A percentile compares a stretch with the other conserved stretches of the same genome.
phyloP scores from a whole-genome alignment of 139 green algal genomes.

The Coelastrella sp. region DNA sequence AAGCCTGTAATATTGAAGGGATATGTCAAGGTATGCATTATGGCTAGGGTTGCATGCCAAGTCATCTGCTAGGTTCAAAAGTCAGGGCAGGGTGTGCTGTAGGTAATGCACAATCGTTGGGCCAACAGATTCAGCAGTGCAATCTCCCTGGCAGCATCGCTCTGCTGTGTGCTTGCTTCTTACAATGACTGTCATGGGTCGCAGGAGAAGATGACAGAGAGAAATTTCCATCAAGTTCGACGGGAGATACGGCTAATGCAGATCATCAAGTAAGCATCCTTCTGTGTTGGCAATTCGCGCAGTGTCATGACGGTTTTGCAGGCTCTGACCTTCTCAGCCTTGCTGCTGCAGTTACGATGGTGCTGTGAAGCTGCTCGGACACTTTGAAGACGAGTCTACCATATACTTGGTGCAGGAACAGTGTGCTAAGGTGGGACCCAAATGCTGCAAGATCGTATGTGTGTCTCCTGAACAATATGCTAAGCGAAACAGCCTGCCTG shows the following conservation, averaged over 20 bases:
- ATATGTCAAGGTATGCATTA: constrained; percentile 47
- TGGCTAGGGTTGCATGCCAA: neutral
- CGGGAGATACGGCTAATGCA: constrained; percentile 58
- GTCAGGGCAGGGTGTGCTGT: neutral
- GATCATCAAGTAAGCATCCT: constrained; percentile 32
- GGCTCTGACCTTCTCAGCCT: neutral
- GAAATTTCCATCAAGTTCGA: constrained; percentile 51
- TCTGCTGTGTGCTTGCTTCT: no score
- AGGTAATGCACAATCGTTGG: neutral
- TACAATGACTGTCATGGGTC: neutral
- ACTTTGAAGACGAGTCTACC: constrained; percentile 60
- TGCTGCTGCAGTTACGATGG: constrained; percentile 44
- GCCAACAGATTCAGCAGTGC: neutral
- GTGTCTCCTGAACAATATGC: no score
- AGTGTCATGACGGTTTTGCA: neutral
- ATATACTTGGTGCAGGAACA: constrained; percentile 64
- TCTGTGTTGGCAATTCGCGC: neutral
- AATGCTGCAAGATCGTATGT: neutral
- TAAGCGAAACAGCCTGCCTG: no score
- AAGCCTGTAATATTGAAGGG: constrained; percentile 52
- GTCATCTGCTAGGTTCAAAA: no score
- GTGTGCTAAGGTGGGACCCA: constrained; percentile 51
- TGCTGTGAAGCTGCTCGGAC: constrained; percentile 52
- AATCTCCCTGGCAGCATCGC: neutral
- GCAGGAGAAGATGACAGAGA: constrained; percentile 50